Base-by-base conservation (phyloP, 129 eudicot genomes). In the Centella asiatica region DNA sequence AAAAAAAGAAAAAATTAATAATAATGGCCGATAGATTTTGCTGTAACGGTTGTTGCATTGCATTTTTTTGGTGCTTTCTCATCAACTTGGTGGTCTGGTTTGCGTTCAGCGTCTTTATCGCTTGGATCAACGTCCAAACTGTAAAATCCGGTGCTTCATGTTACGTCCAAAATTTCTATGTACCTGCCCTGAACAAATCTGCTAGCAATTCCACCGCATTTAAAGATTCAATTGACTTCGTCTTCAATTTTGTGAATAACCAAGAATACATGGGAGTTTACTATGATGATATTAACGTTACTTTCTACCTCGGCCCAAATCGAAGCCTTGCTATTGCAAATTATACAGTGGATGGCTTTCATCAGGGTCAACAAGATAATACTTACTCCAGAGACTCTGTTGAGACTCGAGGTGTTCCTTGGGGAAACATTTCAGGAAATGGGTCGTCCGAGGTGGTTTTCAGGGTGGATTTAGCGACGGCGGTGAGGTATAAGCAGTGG, bases 401-500 rank as follows among this genome's bases (percentile, higher is more conserved):
- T 56, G 74, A 65, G 39, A 69, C 80, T 5, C 18, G 44, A 0
- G 73, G 74, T 14, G 64, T 75, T 66, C 78, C 84, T 28, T 84
- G 83, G 86, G 68, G 22, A 18, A 68, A 22, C 26, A 69, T 66
- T 10, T 64, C 55, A 44, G 40, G 31, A 37, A 73, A 68, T n/a
- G 89, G 81, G 48, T 73, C 75, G 15, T 20, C 10, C 57, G n/a
- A n/a, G n/a, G 76, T 59, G 74, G 49, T 37, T 10, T 70, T 88
- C 45, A 53, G 75, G 62, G 73, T 88, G 72, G 80, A 62, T 44
- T 54, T 84, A 70, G 58, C 66, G 50, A 84, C 96, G 51, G 62
- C 32, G 73, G 79, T 88, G 55, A 69, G 88, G 89, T 88, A 63
- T 61, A 84, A 75, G 80, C 76, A 20, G 25, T 84, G 62, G 60